Base-by-base conservation (phyloP, 345 rosid genomes). In the Eucalyptus globulus region DNA sequence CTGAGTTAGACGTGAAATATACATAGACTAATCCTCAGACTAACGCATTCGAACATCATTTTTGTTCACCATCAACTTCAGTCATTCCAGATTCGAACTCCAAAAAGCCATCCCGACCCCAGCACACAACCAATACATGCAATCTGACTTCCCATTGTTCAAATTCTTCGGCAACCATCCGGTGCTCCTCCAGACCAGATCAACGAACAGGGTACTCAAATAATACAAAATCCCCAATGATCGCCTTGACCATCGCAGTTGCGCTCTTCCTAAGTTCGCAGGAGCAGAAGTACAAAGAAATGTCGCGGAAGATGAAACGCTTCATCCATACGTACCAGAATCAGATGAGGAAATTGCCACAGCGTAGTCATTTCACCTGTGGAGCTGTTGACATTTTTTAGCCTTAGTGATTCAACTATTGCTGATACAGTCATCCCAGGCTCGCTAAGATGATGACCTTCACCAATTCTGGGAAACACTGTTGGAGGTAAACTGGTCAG, bases 311-410 rank as follows among this genome's bases (percentile, higher is more conserved):
- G 87, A 86, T 87, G 88, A 27, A 87, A 89, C 27, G 81, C 49
- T 88, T 89, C 94, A 14, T 93, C 94, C 19, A 94, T 89, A 17
- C 96, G 96, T 13, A 88, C 89, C 80, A 94, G 6, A 8, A 92
- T 87, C 1, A 94, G 89, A 65, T 92, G 93, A 56, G 94, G 93
- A 90, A 95, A 90, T 49, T 94, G 65, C 96, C 96, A 95, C 17
- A 93, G 3, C 6, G 88, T 95, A 49, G 89, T 69, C 95, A 95
- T 93, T 2, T 93, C 93, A 58, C 89, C 91, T 4, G 43, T 60
- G 2, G 89, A 43, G 34, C 44, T 81, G 34, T 40, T 26, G n/a
- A 65, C 76, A 65, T n/a, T 62, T 29, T 62, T 27, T 15, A 94
- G 92, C 86, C 95, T 88, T 27, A 80, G 86, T 21, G 90, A 89